Evolutionary conservation across 345 rosid genomes (phyloP), one percentile per base, ranked within the genome.

Genomic region (Trapa incisa): DNA sequence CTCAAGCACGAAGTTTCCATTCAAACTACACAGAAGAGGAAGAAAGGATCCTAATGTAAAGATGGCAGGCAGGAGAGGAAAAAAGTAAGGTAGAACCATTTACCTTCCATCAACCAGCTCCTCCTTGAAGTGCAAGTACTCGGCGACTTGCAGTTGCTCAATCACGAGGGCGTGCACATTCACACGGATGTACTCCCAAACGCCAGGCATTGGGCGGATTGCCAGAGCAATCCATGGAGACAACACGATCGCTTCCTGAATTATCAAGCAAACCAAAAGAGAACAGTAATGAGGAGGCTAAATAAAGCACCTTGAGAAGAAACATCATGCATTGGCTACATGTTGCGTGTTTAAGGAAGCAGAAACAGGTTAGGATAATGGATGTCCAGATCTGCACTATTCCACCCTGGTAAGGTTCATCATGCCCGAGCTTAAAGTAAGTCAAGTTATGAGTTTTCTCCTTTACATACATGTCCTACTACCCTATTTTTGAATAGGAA

Each of bases 181-280:
- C 68, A 89, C 90, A 71, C 92, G 80, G 41, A 92, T 64, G 79
- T 92, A 84, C 60, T 92, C 97, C 98, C 98, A 89, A 8, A 92
- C 98, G 72, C 98, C 98, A 67, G 97, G 98, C 69, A 94, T 88
- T 53, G 96, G 97, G 38, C 98, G 88, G 65, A 92, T 88, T 36
- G 98, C 98, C 50, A 92, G 85, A 33, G 91, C 97, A 38, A 92
- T 84, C 96, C 93, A 87, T 6, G 98, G 98, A 39, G 97, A 88
- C 68, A 77, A 73, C 70, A 89, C 89, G 17, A 92, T 86, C 13
- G 96, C 97, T 89, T 92, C 98, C 98, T 92, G 29, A 63, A 68
- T 43, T n/a, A 61, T 64, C 63, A 47, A 37, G 72, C 61, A 66
- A 41, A 41, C 38, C 50, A 8, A 37, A 45, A 52, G 5, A 38